phyloP scores from a whole-genome alignment of 495 filamentous ascomycete species.

The Mytilinidion resinicola region DNA sequence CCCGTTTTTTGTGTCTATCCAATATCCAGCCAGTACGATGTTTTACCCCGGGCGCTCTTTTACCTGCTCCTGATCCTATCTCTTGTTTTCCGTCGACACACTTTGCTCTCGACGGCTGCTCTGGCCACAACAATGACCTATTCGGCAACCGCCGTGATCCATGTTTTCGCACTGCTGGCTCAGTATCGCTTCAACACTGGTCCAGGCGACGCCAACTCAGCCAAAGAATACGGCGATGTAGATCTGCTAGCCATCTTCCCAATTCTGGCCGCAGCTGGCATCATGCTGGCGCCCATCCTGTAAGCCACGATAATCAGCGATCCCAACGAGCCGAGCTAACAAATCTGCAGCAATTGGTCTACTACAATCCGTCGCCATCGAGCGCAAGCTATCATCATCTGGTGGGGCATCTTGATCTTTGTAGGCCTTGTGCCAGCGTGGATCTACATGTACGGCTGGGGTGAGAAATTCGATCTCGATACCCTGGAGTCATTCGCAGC shows the following conservation, averaged over 20 bases:
- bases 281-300: conserved; percentile 4
- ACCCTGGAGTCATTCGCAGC: background rate
- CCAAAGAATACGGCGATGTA: background rate
- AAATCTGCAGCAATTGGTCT: background rate
- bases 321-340: too few relatives aligned
- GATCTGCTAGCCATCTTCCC: background rate
- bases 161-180: background rate
- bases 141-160: conserved; percentile 1
- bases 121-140: conserved; percentile 6
- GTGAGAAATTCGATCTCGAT: background rate
- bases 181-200: background rate
- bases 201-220: background rate
- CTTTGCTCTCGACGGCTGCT: background rate
- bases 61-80: conserved; percentile 3
- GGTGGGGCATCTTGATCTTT: conserved; percentile 4
- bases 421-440: background rate
- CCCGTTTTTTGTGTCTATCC: background rate
- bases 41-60: background rate
- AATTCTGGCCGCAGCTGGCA: background rate
- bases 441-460: background rate
- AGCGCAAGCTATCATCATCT: background rate
- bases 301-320: too few relatives aligned
- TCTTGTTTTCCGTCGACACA: conserved; percentile 4
- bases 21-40: conserved; percentile 1
- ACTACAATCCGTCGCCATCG: background rate